Conservation (phyloP, 306 rosid genomes). For the Rosa persica region DNA sequence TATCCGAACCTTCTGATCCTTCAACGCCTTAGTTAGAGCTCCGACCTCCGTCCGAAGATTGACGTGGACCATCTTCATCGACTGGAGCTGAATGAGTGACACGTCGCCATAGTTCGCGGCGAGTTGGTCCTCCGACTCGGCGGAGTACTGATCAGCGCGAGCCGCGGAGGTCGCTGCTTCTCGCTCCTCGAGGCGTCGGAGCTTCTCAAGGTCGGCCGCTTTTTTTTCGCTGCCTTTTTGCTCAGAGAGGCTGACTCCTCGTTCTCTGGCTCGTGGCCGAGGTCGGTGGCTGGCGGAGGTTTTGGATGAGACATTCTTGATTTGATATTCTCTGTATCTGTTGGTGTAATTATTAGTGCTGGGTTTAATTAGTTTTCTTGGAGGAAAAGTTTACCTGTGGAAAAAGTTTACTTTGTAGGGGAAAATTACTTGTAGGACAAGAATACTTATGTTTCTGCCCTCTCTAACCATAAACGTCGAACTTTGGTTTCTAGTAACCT, state of each 20-base stretch:
- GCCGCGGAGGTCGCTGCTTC: conserved; percentile 35
- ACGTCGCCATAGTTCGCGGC: conserved; percentile 64
- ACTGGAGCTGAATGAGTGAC: conserved; percentile 61
- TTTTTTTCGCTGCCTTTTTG: conserved; percentile 93
- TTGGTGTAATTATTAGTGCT: no score
- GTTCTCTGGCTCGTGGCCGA: not conserved
- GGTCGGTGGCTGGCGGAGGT: not conserved
- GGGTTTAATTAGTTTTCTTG: no score
- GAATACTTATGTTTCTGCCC: no score
- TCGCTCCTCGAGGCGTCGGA: conserved; percentile 60
- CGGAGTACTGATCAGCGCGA: conserved; percentile 22
- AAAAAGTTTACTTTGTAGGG: no score
- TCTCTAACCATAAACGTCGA: no score
- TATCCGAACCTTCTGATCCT: conserved; percentile 40
- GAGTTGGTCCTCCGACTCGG: conserved; percentile 62
- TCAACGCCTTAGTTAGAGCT: conserved; percentile 34
- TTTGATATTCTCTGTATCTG: no score
- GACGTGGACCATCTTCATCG: conserved; percentile 38
- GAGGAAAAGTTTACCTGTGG: no score
- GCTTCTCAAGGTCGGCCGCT: conserved; percentile 75
- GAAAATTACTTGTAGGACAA: no score
- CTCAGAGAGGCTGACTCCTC: conserved; percentile 46
- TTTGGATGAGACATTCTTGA: not conserved
- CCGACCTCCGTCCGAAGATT: not conserved
- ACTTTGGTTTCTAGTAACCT: no score